phyloP scores from a whole-genome alignment of 805 yeast species.

The Metschnikowia reukaufii region DNA sequence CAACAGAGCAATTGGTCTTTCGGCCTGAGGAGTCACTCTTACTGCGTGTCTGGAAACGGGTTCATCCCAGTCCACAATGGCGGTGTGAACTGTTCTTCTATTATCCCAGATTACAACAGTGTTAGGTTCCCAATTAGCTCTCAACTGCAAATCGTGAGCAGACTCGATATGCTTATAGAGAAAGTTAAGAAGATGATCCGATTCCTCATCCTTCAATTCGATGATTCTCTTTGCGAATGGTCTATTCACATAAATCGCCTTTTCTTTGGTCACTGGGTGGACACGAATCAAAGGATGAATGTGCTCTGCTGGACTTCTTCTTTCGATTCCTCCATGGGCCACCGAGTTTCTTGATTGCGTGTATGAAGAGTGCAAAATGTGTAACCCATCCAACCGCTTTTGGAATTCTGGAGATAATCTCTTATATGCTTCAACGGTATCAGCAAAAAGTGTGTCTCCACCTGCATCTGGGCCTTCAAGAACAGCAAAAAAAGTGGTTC shows the following conservation, averaged over 20 bases:
- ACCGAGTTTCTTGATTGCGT: constrained; percentile 32
- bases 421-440: constrained; percentile 39
- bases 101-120: constrained; percentile 40
- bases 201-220: constrained; percentile 37
- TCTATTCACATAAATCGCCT: constrained; percentile 32
- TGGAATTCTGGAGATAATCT: constrained; percentile 38
- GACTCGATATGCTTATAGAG: constrained; percentile 34
- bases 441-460: constrained; percentile 40
- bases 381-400: constrained; percentile 31
- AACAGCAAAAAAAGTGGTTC: constrained; percentile 34
- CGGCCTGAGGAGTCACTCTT: constrained; percentile 39
- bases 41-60: constrained; percentile 39
- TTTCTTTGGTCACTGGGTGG: constrained; percentile 37
- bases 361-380: constrained; percentile 35
- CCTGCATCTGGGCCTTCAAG: constrained; percentile 40
- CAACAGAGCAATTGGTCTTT: constrained; percentile 37
- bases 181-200: constrained; percentile 30
- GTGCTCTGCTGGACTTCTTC: constrained; percentile 34
- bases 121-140: constrained; percentile 39
- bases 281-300: constrained; percentile 37
- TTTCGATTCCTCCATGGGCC: constrained; percentile 32
- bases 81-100: constrained; percentile 35
- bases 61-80: constrained; percentile 36
- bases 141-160: constrained; percentile 37
- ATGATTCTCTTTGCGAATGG: constrained; percentile 37